phyloP scores from a whole-genome alignment of 345 rosid genomes.

The Abelmoschus esculentus region DNA sequence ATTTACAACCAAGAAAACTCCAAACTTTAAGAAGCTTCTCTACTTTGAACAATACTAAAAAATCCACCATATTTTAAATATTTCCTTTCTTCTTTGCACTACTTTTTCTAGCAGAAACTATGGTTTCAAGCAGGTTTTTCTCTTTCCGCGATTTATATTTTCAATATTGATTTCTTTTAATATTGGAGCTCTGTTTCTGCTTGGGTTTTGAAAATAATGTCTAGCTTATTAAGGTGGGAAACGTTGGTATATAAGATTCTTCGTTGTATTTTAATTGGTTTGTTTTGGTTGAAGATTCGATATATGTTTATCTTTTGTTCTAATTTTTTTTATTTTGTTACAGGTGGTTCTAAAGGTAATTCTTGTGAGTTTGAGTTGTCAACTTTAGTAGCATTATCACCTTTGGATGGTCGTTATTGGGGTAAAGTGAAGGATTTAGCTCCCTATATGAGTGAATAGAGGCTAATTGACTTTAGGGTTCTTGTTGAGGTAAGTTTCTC shows the following conservation, averaged over 20 bases:
- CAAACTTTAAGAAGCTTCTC: conserved; percentile 13
- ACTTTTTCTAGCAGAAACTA: conserved; percentile 13
- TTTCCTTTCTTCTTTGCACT: conserved; percentile 19
- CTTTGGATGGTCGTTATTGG: conserved; percentile 96
- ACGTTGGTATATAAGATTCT: background rate
- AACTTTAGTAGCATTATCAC: conserved; percentile 71
- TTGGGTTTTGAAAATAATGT: background rate
- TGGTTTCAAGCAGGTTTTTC: conserved; percentile 28
- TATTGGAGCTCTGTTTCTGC: background rate
- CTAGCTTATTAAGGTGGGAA: background rate
- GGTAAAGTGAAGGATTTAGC: conserved; percentile 76
- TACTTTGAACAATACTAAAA: conserved; percentile 1
- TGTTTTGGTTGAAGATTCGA: background rate
- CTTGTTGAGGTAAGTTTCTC: conserved; percentile 63
- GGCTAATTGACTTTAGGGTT: conserved; percentile 67
- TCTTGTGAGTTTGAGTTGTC: conserved; percentile 52
- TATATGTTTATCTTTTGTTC: background rate
- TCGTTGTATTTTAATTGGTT: background rate
- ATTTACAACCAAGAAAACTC: conserved; percentile 11
- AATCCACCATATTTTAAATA: conserved; percentile 17
- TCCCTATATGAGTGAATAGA: conserved; percentile 79
- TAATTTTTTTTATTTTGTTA: background rate
- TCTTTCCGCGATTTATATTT: background rate
- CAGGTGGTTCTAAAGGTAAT: conserved; percentile 29
- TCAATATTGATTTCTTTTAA: conserved; percentile 12